Conservation (phyloP, 768 basidiomycete genomes). For the Rhizopogon salebrosus region DNA sequence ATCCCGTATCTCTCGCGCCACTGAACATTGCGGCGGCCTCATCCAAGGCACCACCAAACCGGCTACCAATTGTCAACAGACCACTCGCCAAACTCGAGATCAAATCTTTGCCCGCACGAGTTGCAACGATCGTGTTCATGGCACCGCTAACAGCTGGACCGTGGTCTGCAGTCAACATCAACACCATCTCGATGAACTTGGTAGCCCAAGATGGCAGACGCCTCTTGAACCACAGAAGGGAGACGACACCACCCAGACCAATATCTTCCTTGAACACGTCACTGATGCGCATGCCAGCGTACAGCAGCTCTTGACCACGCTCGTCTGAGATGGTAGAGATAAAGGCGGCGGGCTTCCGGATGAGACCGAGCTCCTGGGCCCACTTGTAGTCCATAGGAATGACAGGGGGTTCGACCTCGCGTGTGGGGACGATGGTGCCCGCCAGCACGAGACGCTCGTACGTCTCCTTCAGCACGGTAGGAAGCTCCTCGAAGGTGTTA, state of each 20-base stretch:
- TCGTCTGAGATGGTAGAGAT: constrained; percentile 99
- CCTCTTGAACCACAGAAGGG: constrained; percentile 97
- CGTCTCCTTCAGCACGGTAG: constrained; percentile 74
- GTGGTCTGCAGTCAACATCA: constrained; percentile 99
- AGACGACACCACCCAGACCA: constrained; percentile 94
- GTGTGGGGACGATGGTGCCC: constrained; percentile 63
- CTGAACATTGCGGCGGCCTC: constrained; percentile 98
- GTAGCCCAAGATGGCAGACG: constrained; percentile 87
- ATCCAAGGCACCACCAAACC: constrained; percentile 97
- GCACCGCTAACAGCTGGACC: constrained; percentile 97
- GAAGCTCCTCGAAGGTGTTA: constrained; percentile 95
- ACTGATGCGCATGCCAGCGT: constrained; percentile 98
- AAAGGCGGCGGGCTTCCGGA: constrained; percentile 97
- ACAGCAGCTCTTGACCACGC: constrained; percentile 96
- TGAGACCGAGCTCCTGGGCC: constrained; percentile 97
- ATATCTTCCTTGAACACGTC: constrained; percentile 98
- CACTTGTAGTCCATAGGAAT: constrained; percentile 99
- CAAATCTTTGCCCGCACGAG: constrained; percentile 98
- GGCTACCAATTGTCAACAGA: constrained; percentile 94
- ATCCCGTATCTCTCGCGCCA: constrained; percentile 80
- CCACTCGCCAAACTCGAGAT: constrained; percentile 95
- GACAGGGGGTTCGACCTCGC: constrained; percentile 85
- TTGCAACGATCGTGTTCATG: constrained; percentile 99
- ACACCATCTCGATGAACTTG: constrained; percentile 99
- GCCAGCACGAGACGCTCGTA: constrained; percentile 74